Evolutionary conservation across 164 flowering plant species (phyloP).

Genomic region (Magnolia officinalis): DNA sequence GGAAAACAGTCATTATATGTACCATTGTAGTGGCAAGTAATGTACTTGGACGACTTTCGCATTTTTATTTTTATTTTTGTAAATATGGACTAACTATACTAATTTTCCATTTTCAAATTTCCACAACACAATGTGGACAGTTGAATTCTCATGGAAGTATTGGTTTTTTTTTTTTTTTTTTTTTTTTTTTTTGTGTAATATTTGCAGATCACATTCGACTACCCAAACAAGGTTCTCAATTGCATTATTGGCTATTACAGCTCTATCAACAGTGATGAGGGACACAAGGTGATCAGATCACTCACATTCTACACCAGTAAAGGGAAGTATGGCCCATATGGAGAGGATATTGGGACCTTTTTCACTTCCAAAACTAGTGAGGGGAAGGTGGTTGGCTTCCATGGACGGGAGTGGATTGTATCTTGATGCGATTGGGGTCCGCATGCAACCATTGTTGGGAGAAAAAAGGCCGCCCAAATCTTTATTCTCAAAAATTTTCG

Average conservation of each 20-base stretch:
- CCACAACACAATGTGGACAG: neutral
- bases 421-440: slow-evolving; percentile 81
- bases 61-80: neutral
- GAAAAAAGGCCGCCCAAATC: slow-evolving; percentile 23
- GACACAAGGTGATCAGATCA: slow-evolving; percentile 39
- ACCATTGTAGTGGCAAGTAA: no score
- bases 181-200: neutral
- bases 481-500: slow-evolving; percentile 27
- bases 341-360: slow-evolving; percentile 65
- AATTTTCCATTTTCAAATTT: neutral
- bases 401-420: slow-evolving; percentile 72
- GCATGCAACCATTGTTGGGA: slow-evolving; percentile 83
- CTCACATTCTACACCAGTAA: slow-evolving; percentile 56
- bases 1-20: neutral
- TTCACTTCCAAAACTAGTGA: slow-evolving; percentile 64
- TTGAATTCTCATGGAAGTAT: neutral
- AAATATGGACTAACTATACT: neutral
- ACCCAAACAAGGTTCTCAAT: slow-evolving; percentile 63
- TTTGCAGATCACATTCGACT: slow-evolving; percentile 30
- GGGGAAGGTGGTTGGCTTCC: slow-evolving; percentile 83
- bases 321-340: slow-evolving; percentile 71
- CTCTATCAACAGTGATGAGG: slow-evolving; percentile 25
- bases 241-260: slow-evolving; percentile 67
- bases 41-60: neutral
- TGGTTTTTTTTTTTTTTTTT: neutral